Conservation (phyloP, 2,329 filamentous ascomycete genomes). For the Penicillium sp. region DNA sequence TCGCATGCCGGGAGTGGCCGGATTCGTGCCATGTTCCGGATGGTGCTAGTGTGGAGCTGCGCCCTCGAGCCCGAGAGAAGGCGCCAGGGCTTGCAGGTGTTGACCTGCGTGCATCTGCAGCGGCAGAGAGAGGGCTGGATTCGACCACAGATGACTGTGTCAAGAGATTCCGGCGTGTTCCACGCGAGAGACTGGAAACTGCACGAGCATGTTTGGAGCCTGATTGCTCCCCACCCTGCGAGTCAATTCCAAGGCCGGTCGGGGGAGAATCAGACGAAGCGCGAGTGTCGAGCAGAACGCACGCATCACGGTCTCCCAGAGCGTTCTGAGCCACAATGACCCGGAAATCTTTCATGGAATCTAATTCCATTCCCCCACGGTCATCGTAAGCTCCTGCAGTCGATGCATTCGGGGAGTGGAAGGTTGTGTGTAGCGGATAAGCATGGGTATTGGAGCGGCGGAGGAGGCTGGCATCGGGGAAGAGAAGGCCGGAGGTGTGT, state of each 20-base stretch:
- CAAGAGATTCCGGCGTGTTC: slow-evolving; percentile 33
- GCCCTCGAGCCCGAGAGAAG: slow-evolving; percentile 42
- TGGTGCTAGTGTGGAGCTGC: slow-evolving; percentile 47
- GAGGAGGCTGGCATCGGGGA: slow-evolving; percentile 46
- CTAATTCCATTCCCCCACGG: slow-evolving; percentile 46
- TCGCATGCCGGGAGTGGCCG: slow-evolving; percentile 36
- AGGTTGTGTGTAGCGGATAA: slow-evolving; percentile 42
- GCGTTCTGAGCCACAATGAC: slow-evolving; percentile 50
- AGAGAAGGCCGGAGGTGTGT: slow-evolving; percentile 49
- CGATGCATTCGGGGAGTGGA: slow-evolving; percentile 45
- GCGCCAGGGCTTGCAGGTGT: slow-evolving; percentile 37
- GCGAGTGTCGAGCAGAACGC: slow-evolving; percentile 47
- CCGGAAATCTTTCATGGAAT: slow-evolving; percentile 45
- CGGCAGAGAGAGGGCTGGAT: slow-evolving; percentile 32
- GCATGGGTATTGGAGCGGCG: slow-evolving; percentile 41
- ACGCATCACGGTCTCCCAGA: slow-evolving; percentile 48
- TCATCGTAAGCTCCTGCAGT: slow-evolving; percentile 47
- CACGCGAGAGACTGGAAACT: slow-evolving; percentile 39
- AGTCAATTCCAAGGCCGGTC: slow-evolving; percentile 36
- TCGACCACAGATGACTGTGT: slow-evolving; percentile 37
- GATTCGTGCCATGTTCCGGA: slow-evolving; percentile 32
- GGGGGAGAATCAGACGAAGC: slow-evolving; percentile 28
- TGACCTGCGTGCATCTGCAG: slow-evolving; percentile 33
- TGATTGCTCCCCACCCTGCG: slow-evolving; percentile 29
- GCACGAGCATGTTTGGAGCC: slow-evolving; percentile 36